phyloP scores from a whole-genome alignment of 169 alveolate species.

The Condylostoma magnum region DNA sequence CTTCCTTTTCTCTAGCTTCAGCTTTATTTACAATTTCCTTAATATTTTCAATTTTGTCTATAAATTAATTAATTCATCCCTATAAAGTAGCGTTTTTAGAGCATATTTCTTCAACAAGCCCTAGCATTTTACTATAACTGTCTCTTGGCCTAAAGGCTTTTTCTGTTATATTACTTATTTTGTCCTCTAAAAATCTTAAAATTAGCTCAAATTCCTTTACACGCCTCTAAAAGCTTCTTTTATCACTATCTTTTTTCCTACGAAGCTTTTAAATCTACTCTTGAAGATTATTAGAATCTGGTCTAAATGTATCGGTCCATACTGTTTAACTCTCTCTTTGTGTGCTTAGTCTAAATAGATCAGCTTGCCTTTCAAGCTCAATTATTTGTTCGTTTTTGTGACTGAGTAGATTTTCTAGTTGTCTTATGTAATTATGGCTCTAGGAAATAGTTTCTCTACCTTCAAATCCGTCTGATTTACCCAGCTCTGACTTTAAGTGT shows the following conservation, averaged over 20 bases:
- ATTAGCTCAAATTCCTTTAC: slow-evolving; percentile 22
- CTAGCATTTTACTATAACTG: background rate
- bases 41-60: too few relatives aligned
- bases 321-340: background rate
- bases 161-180: background rate
- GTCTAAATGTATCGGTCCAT: too few relatives aligned
- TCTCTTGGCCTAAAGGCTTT: background rate
- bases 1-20: too few relatives aligned
- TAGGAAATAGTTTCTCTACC: too few relatives aligned
- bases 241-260: slow-evolving; percentile 10
- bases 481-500: too few relatives aligned
- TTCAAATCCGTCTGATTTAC: too few relatives aligned
- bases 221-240: slow-evolving; percentile 1
- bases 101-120: background rate
- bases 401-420: background rate
- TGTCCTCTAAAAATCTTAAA: slow-evolving; percentile 29
- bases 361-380: background rate
- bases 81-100: slow-evolving; percentile 9
- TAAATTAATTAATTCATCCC: too few relatives aligned
- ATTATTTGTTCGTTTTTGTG: slow-evolving; percentile 9
- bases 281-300: too few relatives aligned
- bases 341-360: too few relatives aligned
- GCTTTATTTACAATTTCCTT: too few relatives aligned
- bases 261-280: too few relatives aligned
- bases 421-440: too few relatives aligned